Evolutionary conservation across 306 rosid species (phyloP).

Genomic region (Albizia julibrissin): DNA sequence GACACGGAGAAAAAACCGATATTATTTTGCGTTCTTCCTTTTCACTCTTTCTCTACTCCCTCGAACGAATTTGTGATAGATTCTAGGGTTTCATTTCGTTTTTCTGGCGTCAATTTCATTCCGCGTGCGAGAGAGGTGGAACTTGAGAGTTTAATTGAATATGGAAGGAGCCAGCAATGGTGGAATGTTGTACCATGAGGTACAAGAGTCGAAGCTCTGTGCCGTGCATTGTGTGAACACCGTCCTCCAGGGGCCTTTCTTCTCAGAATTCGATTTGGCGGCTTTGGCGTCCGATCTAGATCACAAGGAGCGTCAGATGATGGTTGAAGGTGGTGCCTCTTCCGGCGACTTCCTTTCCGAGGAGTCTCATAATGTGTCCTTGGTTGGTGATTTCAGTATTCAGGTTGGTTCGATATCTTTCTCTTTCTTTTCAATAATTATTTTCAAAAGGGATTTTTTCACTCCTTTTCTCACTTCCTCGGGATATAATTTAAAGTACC

Average conservation of each 20-base stretch:
- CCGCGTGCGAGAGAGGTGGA: not conserved
- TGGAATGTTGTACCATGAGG: constrained; percentile 97
- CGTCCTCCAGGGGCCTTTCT: constrained; percentile 88
- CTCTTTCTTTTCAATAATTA: not conserved
- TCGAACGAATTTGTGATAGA: not conserved
- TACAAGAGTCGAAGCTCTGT: constrained; percentile 96
- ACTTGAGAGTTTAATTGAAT: not conserved
- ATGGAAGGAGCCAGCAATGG: constrained; percentile 98
- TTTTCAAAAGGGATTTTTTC: not conserved
- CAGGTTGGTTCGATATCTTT: constrained; percentile 65
- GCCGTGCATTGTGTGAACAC: constrained; percentile 97
- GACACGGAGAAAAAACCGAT: not conserved
- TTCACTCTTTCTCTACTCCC: not conserved
- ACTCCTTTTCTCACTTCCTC: not conserved
- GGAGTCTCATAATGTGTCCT: constrained; percentile 92
- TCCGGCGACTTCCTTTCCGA: constrained; percentile 74
- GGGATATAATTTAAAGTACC: not conserved
- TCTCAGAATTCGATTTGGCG: constrained; percentile 97
- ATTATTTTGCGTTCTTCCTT: not conserved
- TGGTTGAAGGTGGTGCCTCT: constrained; percentile 53
- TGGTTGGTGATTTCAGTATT: constrained; percentile 96
- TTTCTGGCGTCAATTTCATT: not conserved
- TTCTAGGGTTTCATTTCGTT: constrained; percentile 46
- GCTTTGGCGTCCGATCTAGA: constrained; percentile 97
- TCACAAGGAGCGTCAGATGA: constrained; percentile 80